A percentile compares a stretch with the other conserved stretches of the same genome.
These are phyloP conservation scores for Colletotrichum sp. DNA, from an alignment of 2,329 filamentous ascomycete species.

Conservation along the genomic window DNA sequence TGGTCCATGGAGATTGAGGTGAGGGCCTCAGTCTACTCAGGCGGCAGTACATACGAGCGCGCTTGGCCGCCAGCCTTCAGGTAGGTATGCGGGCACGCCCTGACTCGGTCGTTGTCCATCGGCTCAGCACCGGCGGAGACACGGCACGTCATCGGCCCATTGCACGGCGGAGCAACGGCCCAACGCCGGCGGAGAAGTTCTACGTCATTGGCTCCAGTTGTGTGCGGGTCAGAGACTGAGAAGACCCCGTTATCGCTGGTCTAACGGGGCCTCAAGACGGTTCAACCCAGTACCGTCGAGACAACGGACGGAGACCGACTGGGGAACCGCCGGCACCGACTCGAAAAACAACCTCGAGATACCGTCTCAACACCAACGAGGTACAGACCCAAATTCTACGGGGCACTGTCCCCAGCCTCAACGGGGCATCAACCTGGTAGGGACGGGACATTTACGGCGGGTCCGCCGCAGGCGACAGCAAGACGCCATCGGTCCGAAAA, in stretches of 20 bases:
- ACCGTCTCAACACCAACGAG: background rate
- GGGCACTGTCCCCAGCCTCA: slow-evolving; percentile 5
- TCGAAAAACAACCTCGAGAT: slow-evolving; percentile 3
- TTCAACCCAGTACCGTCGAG: slow-evolving; percentile 16
- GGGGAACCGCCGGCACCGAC: slow-evolving; percentile 16
- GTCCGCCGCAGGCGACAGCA: slow-evolving; percentile 15
- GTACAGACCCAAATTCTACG: background rate
- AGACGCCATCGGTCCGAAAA: slow-evolving; percentile 17
- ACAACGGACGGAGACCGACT: slow-evolving; percentile 18
- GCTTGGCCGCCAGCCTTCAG: background rate
- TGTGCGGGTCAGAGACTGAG: slow-evolving; percentile 10
- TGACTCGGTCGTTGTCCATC: slow-evolving; percentile 16
- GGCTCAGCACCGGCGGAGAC: slow-evolving; percentile 17
- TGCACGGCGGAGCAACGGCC: slow-evolving; percentile 13
- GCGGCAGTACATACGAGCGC: background rate
- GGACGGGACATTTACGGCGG: slow-evolving; percentile 15
- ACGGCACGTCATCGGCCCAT: slow-evolving; percentile 21
- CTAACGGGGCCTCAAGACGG: slow-evolving; percentile 14
- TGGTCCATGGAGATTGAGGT: background rate
- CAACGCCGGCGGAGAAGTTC: slow-evolving; percentile 15
- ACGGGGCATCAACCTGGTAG: slow-evolving; percentile 9
- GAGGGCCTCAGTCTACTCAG: background rate
- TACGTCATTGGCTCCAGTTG: slow-evolving; percentile 17
- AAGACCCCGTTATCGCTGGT: background rate
- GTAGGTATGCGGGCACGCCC: background rate